Percentiles rank a stretch among this genome's conserved stretches.
These are phyloP conservation scores for Kwoniella bestiolae DNA, from an alignment of 768 basidiomycete species.

Conservation along the genomic window DNA sequence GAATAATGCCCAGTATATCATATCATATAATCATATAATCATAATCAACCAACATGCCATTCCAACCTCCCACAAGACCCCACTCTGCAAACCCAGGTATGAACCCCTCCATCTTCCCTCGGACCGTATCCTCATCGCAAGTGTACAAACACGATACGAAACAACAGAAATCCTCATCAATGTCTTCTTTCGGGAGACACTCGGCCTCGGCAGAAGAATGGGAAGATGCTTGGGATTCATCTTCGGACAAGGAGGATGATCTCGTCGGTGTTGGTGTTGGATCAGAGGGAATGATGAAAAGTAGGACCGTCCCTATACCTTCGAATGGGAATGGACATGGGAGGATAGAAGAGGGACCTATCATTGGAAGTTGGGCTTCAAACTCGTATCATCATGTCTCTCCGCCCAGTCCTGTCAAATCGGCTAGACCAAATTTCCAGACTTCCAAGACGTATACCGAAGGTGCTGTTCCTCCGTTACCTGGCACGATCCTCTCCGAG, in stretches of 20 bases:
- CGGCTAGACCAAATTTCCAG: constrained; percentile 23
- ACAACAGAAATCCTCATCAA: constrained; percentile 3
- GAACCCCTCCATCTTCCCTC: constrained; percentile 35
- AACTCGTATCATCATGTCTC: constrained; percentile 36
- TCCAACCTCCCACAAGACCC: constrained; percentile 51
- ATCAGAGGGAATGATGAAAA: background rate
- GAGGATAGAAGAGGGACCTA: background rate
- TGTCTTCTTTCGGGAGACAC: constrained; percentile 15
- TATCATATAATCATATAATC: background rate
- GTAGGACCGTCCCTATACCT: constrained; percentile 16
- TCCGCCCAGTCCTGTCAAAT: constrained; percentile 24
- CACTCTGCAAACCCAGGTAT: constrained; percentile 47
- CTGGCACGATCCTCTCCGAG: constrained; percentile 32
- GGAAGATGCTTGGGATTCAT: constrained; percentile 57
- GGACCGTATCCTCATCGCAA: constrained; percentile 24
- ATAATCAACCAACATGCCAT: constrained; percentile 35
- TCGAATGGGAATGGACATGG: constrained; percentile 5
- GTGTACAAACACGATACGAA: constrained; percentile 15
- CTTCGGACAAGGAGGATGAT: constrained; percentile 51
- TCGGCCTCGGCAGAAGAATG: constrained; percentile 33
- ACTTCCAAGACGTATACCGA: constrained; percentile 42
- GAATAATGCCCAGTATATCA: background rate
- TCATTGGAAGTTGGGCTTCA: constrained; percentile 36
- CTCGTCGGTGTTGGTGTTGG: background rate
- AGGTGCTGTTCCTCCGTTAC: constrained; percentile 36